Percentiles rank a stretch among this genome's conserved stretches.
These are phyloP conservation scores for Neurospora africana DNA, from an alignment of 495 filamentous ascomycete genomes.

Conservation along the genomic window DNA sequence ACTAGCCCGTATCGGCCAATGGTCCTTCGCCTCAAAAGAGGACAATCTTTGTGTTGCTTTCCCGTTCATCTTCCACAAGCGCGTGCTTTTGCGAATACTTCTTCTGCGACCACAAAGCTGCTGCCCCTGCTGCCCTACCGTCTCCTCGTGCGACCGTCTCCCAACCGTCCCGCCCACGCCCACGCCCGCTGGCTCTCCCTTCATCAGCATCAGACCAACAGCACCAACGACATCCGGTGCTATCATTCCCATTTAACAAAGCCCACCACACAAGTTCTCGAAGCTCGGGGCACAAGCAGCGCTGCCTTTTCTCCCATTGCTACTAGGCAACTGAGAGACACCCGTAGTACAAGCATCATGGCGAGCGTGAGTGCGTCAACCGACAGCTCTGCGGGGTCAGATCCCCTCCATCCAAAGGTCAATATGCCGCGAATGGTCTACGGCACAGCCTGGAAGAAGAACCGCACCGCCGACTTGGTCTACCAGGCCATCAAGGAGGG, in stretches of 20 bases:
- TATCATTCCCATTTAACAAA: neutral
- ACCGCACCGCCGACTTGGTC: conserved; percentile 54
- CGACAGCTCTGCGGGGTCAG: neutral
- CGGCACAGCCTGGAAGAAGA: conserved; percentile 85
- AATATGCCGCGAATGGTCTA: conserved; percentile 56
- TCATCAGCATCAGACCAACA: neutral
- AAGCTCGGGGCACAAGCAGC: neutral
- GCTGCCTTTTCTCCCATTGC: neutral
- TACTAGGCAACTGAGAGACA: neutral
- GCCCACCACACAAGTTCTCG: neutral
- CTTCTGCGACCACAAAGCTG: neutral
- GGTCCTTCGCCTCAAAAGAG: neutral
- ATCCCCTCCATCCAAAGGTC: conserved; percentile 3
- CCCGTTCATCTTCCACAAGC: neutral
- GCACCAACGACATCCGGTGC: neutral
- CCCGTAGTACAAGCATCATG: conserved; percentile 1
- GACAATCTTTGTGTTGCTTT: neutral
- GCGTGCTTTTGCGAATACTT: neutral
- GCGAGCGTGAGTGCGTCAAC: neutral
- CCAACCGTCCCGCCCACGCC: neutral
- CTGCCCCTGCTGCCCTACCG: neutral
- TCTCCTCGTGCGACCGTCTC: neutral
- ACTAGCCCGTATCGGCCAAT: neutral
- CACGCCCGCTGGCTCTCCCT: neutral
- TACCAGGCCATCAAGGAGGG: conserved; percentile 57